Base-by-base conservation (phyloP, 495 filamentous ascomycete species). In the Aspergillus conjunctus region DNA sequence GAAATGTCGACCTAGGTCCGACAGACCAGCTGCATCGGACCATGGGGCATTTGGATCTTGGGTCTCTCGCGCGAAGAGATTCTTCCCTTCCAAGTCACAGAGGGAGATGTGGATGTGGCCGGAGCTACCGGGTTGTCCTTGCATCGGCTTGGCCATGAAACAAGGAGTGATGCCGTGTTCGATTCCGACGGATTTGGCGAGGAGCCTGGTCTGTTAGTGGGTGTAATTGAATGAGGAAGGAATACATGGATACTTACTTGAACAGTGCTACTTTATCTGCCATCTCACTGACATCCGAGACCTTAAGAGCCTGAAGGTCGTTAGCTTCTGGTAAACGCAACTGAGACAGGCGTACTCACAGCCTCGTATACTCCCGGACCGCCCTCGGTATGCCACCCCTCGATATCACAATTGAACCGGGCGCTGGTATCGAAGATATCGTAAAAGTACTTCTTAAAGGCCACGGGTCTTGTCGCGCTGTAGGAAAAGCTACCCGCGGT, bases 401-500 rank as follows among this genome's bases (percentile, higher is more conserved):
- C 92, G 32, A 97, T 86, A 41, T 82, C 79, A 68, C 90, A 91
- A 34, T 83, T 79, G 70, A 97, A 93, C 37, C 84, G 80, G 37
- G 80, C 80, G 70, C 89, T 91, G 0, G 85, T 80, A 64, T 94
- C 83, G 73, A 90, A 96, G 39, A 96, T 85, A 51, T 87, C 87
- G 62, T 97, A 93, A 67, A 88, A 97, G 70, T 92, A 97, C n/a
- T 91, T 90, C 71, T 92, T 85, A 64, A 93, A 93, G 62, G 92
- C 89, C 26, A 91, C 85, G 0, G 92, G 88, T 14, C 91, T 77
- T n/a, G 91, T 93, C 62, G 94, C 76, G 68, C 88, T 92, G 78
- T 97, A 97, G 41, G 91, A 92, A 63, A 95, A 95, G 91, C 95
- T 97, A 67, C 92, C 92, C 64, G 92, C 89, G 10, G 92, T 94